These are phyloP conservation scores for Chenopodium berlandieri DNA, from an alignment of 148 eudicot species.

Conservation along the genomic window DNA sequence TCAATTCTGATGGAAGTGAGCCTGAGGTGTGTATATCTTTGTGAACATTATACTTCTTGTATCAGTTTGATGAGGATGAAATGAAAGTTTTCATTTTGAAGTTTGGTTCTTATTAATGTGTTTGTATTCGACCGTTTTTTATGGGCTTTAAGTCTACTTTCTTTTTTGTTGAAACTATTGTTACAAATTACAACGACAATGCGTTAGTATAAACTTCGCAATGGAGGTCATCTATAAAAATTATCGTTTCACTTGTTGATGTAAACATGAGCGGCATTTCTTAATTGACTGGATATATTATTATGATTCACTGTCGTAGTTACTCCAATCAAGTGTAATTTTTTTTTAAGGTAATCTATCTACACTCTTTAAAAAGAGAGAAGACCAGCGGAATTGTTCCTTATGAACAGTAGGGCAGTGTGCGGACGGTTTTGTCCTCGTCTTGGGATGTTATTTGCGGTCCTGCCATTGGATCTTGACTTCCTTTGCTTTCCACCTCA, in stretches of 20 bases:
- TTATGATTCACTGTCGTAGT: neutral
- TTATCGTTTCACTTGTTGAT: too few relatives aligned
- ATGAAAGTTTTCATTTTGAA: neutral
- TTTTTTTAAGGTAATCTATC: too few relatives aligned
- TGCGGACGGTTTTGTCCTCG: too few relatives aligned
- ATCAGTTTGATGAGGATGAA: neutral
- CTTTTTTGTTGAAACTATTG: neutral
- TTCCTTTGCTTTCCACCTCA: too few relatives aligned
- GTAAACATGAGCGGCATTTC: too few relatives aligned
- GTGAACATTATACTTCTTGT: slow-evolving; percentile 4
- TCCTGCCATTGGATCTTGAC: too few relatives aligned
- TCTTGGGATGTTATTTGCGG: too few relatives aligned
- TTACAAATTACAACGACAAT: neutral
- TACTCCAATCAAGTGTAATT: neutral
- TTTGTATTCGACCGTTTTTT: neutral
- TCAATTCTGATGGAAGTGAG: slow-evolving; percentile 97
- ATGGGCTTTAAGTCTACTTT: neutral
- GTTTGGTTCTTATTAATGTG: neutral
- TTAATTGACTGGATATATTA: neutral
- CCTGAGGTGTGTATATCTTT: slow-evolving; percentile 61
- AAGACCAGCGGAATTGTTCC: too few relatives aligned
- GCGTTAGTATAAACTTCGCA: neutral
- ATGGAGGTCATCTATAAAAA: too few relatives aligned
- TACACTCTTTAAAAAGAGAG: too few relatives aligned
- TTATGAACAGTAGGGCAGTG: too few relatives aligned